These are phyloP conservation scores for Eucalyptus curtisii DNA, from an alignment of 345 rosid species.

Conservation along the genomic window DNA sequence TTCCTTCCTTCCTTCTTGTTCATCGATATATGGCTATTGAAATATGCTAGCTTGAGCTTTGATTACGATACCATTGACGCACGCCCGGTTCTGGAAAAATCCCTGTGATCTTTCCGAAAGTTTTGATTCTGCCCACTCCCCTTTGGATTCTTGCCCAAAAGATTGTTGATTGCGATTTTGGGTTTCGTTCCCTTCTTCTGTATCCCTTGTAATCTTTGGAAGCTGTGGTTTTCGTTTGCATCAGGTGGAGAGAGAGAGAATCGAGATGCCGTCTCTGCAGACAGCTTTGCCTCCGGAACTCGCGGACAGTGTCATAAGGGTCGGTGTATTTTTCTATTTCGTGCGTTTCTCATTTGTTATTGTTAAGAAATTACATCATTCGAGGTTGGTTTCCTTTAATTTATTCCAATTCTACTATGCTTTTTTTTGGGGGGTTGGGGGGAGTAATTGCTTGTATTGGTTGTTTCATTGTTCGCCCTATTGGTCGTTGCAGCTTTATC, in stretches of 20 bases:
- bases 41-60: background rate
- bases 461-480: background rate
- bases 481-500: constrained; percentile 54
- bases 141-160: background rate
- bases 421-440: background rate
- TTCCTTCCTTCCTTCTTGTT: background rate
- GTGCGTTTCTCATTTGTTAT: background rate
- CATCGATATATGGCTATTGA: background rate
- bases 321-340: background rate
- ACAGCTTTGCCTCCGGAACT: constrained; percentile 87
- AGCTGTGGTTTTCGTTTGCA: background rate
- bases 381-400: background rate
- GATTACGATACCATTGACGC: background rate
- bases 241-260: background rate
- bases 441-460: background rate
- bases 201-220: background rate
- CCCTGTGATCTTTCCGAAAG: background rate
- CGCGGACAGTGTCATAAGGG: constrained; percentile 82
- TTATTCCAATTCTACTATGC: background rate
- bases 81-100: background rate
- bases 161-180: background rate
- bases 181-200: background rate
- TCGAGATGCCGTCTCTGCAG: constrained; percentile 73
- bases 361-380: background rate
- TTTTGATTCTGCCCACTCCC: background rate